A percentile compares a stretch with the other conserved stretches of the same genome.
Evolutionary conservation across 192 early-diverging fungal genomes (phyloP).

Genomic region (Coemansia sp.): DNA sequence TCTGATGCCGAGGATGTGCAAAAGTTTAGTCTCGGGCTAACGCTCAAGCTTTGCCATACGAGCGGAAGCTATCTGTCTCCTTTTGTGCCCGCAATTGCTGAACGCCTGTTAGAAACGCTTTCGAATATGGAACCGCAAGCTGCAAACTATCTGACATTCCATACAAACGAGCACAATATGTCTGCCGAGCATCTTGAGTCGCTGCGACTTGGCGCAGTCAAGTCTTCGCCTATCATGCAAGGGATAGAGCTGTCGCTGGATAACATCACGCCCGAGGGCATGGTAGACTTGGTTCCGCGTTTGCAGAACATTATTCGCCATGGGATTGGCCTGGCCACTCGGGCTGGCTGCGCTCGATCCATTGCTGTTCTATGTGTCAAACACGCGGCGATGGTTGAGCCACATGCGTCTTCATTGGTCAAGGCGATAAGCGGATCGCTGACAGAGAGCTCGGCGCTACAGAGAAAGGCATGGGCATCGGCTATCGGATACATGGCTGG

Average conservation of each 20-base stretch:
- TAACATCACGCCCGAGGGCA: slow-evolving; percentile 71
- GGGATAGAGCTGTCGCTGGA: slow-evolving; percentile 78
- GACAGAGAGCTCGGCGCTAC: slow-evolving; percentile 74
- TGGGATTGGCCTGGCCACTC: slow-evolving; percentile 87
- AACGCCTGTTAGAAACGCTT: slow-evolving; percentile 80
- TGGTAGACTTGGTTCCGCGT: slow-evolving; percentile 68
- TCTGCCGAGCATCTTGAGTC: slow-evolving; percentile 85
- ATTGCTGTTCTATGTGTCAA: slow-evolving; percentile 78
- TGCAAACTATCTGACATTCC: slow-evolving; percentile 87
- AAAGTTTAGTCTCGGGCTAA: slow-evolving; percentile 74
- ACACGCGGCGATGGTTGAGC: slow-evolving; percentile 63
- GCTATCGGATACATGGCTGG: slow-evolving; percentile 70
- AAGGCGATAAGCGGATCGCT: slow-evolving; percentile 78
- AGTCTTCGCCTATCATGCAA: slow-evolving; percentile 94
- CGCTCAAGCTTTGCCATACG: slow-evolving; percentile 82
- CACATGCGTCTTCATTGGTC: slow-evolving; percentile 71
- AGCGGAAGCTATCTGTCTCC: slow-evolving; percentile 73
- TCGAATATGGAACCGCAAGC: slow-evolving; percentile 72
- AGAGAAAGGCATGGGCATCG: slow-evolving; percentile 84
- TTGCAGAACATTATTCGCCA: slow-evolving; percentile 73
- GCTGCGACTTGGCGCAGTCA: slow-evolving; percentile 75
- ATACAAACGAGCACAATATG: slow-evolving; percentile 83
- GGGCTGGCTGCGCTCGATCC: slow-evolving; percentile 88
- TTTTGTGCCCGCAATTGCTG: slow-evolving; percentile 72
- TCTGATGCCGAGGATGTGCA: slow-evolving; percentile 87